Evolutionary conservation across 805 yeast species (phyloP).

Genomic region (Saturnispora gosingensis): DNA sequence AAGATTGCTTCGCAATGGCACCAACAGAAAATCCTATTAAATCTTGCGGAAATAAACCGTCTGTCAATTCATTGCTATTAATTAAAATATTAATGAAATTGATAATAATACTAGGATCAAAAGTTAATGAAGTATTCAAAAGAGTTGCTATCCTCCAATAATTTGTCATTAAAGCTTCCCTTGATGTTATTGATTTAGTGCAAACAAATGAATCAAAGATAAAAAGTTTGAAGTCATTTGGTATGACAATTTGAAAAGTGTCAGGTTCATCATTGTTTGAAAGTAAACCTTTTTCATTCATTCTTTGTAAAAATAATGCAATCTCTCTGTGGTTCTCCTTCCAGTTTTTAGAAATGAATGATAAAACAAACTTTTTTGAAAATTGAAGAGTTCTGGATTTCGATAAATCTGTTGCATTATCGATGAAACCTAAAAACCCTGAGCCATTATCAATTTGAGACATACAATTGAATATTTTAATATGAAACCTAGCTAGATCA

Average conservation of each 20-base stretch:
- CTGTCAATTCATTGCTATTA: background rate
- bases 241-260: conserved; percentile 20
- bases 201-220: conserved; percentile 22
- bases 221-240: conserved; percentile 25
- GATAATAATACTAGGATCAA: conserved; percentile 19
- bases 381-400: conserved; percentile 38
- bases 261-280: conserved; percentile 2
- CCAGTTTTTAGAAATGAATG: conserved; percentile 39
- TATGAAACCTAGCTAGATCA: conserved; percentile 39
- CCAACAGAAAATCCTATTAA: conserved; percentile 33
- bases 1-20: conserved; percentile 23
- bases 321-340: conserved; percentile 27
- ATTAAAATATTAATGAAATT: conserved; percentile 14
- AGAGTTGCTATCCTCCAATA: conserved; percentile 46
- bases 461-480: conserved; percentile 33
- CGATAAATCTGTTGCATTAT: conserved; percentile 34
- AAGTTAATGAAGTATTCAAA: conserved; percentile 27
- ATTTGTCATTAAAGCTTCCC: conserved; percentile 26
- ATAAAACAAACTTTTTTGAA: conserved; percentile 38
- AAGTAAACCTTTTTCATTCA: conserved; percentile 23
- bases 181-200: conserved; percentile 7
- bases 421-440: conserved; percentile 39
- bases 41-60: conserved; percentile 30
- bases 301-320: conserved; percentile 34
- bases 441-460: conserved; percentile 27